Evolutionary conservation across 1,284 basidiomycete genomes (phyloP), one percentile per base, ranked within the genome.

Genomic region (Dichomitus squalens): DNA sequence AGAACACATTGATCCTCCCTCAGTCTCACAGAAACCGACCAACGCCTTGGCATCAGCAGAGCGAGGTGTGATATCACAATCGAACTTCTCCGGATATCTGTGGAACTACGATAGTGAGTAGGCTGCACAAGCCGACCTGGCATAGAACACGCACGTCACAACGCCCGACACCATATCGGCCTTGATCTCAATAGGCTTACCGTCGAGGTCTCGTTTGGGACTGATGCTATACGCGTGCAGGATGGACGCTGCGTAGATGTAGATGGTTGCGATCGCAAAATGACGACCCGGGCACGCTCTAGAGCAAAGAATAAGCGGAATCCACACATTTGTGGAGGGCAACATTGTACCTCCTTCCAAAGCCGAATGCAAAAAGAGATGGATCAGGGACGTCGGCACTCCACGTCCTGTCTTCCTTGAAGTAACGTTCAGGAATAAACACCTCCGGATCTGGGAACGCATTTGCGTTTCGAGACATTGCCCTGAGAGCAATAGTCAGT

Each of bases 351-450:
- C 61, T 54, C 29, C 64, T 46, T 20, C 64, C 61, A 38, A 63
- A 63, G 2, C 66, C 66, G 51, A 78, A 67, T 0, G 55, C 59
- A 29, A 50, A 53, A 16, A 34, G 48, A 5, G 49, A 29, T 11
- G 65, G 60, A 21, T 54, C 52, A 14, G 46, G 57, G n/a, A 59
- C 58, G n/a, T 25, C 50, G 6, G 38, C 23, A 21, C 53, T 54
- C 20, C 49, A 41, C 23, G 44, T 20, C n/a, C 59, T 50, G 29
- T 63, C 53, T 14, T 55, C 31, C n/a, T 50, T 63, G 38, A 65
- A 44, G 38, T 63, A 65, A 43, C 66, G 64, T 23, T 64, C 63
- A 7, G 67, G 67, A 14, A 46, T 50, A 40, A 68, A 67, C 7
- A 11, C 21, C 5, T 52, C 52, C 2, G 66, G 67, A 4, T 66